A percentile compares a stretch with the other conserved stretches of the same genome.
These are phyloP conservation scores for Aureobasidium sp. DNA, from an alignment of 2,329 filamentous ascomycete species.

Conservation along the genomic window DNA sequence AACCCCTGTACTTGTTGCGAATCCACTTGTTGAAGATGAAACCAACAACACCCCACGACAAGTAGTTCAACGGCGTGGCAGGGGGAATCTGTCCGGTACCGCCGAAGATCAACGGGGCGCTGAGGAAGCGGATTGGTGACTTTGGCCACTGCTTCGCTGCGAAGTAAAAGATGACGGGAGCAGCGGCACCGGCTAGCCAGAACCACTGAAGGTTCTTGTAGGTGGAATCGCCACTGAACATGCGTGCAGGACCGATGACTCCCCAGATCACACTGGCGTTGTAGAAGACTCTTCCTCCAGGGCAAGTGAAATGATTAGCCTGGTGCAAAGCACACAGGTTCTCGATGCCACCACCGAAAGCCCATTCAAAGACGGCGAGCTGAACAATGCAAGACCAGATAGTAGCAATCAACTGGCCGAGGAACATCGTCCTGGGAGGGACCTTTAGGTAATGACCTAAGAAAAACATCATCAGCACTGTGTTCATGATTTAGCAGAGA, in stretches of 20 bases:
- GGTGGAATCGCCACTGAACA: slow-evolving; percentile 69
- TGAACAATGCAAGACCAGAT: slow-evolving; percentile 43
- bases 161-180: slow-evolving; percentile 65
- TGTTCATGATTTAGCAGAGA: neutral
- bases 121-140: slow-evolving; percentile 18
- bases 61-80: slow-evolving; percentile 74
- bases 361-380: slow-evolving; percentile 65
- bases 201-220: slow-evolving; percentile 65
- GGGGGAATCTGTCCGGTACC: slow-evolving; percentile 81
- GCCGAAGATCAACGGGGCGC: slow-evolving; percentile 67
- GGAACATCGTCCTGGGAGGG: slow-evolving; percentile 67
- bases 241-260: slow-evolving; percentile 48
- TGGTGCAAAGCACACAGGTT: slow-evolving; percentile 71
- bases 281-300: slow-evolving; percentile 84
- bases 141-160: slow-evolving; percentile 11
- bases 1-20: slow-evolving; percentile 60
- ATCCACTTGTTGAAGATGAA: slow-evolving; percentile 76
- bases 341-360: slow-evolving; percentile 49
- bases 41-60: slow-evolving; percentile 78
- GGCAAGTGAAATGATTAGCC: slow-evolving; percentile 87
- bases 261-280: slow-evolving; percentile 53
- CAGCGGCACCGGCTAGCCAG: slow-evolving; percentile 63
- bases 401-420: slow-evolving; percentile 68
- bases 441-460: slow-evolving; percentile 71
- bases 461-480: neutral